Conservation (phyloP, 2,329 filamentous ascomycete species). For the Epichloe baconii region DNA sequence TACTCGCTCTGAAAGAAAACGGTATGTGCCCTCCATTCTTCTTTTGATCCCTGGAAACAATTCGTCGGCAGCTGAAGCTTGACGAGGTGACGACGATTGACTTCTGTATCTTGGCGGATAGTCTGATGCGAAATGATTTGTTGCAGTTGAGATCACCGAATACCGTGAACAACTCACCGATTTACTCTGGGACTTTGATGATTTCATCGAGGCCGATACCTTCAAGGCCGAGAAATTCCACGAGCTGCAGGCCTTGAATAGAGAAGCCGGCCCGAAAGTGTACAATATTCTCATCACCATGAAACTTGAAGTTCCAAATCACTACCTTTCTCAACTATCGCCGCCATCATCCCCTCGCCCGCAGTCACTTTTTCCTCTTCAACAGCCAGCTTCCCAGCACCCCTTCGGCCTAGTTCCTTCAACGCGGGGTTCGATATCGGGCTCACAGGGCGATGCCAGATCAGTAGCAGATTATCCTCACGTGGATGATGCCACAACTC, state of each 20-base stretch:
- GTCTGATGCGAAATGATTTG: not conserved
- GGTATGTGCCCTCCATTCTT: conserved; percentile 24
- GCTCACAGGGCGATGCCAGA: conserved; percentile 2
- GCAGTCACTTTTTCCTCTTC: conserved; percentile 5
- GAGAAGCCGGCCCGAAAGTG: conserved; percentile 34
- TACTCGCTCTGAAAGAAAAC: conserved; percentile 39
- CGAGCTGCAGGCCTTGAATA: conserved; percentile 33
- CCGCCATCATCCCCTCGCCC: conserved; percentile 14
- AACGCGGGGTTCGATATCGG: conserved; percentile 1
- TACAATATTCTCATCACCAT: conserved; percentile 39
- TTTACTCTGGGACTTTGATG: conserved; percentile 44
- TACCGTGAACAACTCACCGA: conserved; percentile 34
- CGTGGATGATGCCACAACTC: conserved; percentile 17
- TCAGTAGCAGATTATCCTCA: conserved; percentile 4
- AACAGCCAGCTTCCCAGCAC: not conserved
- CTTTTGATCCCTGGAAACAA: not conserved
- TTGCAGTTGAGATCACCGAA: conserved; percentile 34
- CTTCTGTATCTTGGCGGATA: no score
- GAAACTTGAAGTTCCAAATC: conserved; percentile 29
- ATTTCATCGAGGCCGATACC: conserved; percentile 34
- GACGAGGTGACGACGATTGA: no score
- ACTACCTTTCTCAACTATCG: conserved; percentile 15
- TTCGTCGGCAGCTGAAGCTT: not conserved
- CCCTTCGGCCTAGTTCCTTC: not conserved
- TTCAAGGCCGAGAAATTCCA: conserved; percentile 39